These are phyloP conservation scores for Papiliotrema flavescens DNA, from an alignment of 1,284 basidiomycete genomes.

Conservation along the genomic window DNA sequence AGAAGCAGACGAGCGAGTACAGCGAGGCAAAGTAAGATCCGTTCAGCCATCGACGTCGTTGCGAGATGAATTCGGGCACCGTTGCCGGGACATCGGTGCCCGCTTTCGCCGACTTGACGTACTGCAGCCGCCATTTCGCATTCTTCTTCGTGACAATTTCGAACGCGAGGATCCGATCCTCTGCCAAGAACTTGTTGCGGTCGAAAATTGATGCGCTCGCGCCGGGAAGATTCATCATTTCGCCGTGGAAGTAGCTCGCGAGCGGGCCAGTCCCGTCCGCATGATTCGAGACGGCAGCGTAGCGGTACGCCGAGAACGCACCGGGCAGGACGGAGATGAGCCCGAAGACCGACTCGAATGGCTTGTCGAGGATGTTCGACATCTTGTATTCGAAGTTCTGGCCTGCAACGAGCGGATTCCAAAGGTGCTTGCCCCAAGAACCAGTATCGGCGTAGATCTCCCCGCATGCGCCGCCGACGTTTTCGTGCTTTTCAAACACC, in stretches of 20 bases:
- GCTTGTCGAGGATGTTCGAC: conserved; percentile 90
- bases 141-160: conserved; percentile 46
- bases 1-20: conserved; percentile 79
- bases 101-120: conserved; percentile 87
- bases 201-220: conserved; percentile 52
- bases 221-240: conserved; percentile 63
- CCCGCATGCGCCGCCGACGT: conserved; percentile 92
- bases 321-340: conserved; percentile 83
- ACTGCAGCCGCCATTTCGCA: conserved; percentile 63
- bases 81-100: conserved; percentile 73
- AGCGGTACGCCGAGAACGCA: conserved; percentile 88
- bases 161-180: conserved; percentile 45
- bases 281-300: conserved; percentile 75
- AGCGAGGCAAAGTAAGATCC: conserved; percentile 67
- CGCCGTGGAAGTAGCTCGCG: conserved; percentile 87
- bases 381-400: conserved; percentile 82
- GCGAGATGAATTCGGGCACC: conserved; percentile 83
- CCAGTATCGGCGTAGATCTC: conserved; percentile 55
- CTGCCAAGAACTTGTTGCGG: conserved; percentile 86
- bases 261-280: conserved; percentile 79
- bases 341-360: conserved; percentile 85
- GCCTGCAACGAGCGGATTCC: conserved; percentile 84
- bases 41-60: conserved; percentile 85
- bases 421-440: conserved; percentile 69
- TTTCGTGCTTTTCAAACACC: conserved; percentile 84